Evolutionary conservation across 306 rosid genomes (phyloP).

Genomic region (Myrica gale): DNA sequence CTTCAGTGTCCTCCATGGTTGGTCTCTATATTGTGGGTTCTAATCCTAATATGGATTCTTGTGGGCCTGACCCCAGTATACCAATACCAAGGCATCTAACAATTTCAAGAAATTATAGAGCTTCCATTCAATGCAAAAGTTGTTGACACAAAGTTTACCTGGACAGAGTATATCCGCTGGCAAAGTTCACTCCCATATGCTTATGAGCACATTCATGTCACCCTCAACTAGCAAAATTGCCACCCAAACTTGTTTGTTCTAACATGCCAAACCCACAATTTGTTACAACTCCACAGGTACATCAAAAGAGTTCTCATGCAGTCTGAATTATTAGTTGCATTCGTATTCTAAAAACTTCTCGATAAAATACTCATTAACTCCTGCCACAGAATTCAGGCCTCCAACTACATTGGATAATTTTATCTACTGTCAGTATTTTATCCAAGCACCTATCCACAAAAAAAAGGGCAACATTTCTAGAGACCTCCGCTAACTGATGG

Average conservation of each 20-base stretch:
- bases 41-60: constrained; percentile 1
- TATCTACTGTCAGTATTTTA: no score
- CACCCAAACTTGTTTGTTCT: neutral
- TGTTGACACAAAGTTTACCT: neutral
- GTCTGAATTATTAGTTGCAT: no score
- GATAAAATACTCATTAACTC: no score
- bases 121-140: neutral
- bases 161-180: neutral
- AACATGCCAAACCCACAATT: neutral
- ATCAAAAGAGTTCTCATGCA: neutral
- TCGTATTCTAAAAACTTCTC: no score
- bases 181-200: neutral
- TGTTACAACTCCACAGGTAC: neutral
- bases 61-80: neutral
- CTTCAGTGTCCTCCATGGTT: neutral
- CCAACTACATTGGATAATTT: no score
- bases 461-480: no score
- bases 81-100: neutral
- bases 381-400: no score
- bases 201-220: neutral
- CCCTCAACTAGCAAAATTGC: neutral
- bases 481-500: no score
- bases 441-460: no score
- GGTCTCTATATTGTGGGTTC: neutral
- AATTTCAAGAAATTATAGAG: neutral